phyloP scores from a whole-genome alignment of 2,329 filamentous ascomycete genomes.

The Purpureocillium takamizusanense region DNA sequence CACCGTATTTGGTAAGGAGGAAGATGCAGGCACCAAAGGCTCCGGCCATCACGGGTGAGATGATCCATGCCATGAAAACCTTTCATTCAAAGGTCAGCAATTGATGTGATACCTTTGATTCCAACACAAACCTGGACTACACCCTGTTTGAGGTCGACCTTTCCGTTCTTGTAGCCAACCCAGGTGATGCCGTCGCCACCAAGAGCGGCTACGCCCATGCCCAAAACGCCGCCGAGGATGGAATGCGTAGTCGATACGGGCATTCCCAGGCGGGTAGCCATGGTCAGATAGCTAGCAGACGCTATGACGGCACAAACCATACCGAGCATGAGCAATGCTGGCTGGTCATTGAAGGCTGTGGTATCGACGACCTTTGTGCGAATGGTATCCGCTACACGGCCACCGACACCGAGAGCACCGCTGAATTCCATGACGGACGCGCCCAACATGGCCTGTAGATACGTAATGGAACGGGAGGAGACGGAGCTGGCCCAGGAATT shows the following conservation, averaged over 20 bases:
- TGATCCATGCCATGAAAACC: slow-evolving; percentile 52
- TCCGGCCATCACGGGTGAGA: slow-evolving; percentile 47
- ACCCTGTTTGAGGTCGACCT: slow-evolving; percentile 30
- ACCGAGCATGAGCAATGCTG: slow-evolving; percentile 47
- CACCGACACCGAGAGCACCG: slow-evolving; percentile 52
- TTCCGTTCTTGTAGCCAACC: slow-evolving; percentile 31
- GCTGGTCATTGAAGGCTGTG: slow-evolving; percentile 33
- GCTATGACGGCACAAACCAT: slow-evolving; percentile 47
- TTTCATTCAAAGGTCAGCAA: slow-evolving; percentile 15
- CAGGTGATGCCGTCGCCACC: slow-evolving; percentile 45
- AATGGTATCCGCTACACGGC: slow-evolving; percentile 52
- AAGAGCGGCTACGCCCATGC: slow-evolving; percentile 47
- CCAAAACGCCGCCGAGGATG: slow-evolving; percentile 49
- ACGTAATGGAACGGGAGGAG: slow-evolving; percentile 56
- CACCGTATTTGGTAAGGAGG: slow-evolving; percentile 45
- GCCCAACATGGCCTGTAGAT: slow-evolving; percentile 50
- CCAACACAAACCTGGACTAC: slow-evolving; percentile 35
- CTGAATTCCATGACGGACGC: slow-evolving; percentile 52
- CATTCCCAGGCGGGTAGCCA: slow-evolving; percentile 43
- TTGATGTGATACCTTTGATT: neutral
- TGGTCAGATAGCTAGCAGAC: slow-evolving; percentile 46
- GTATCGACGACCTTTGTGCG: slow-evolving; percentile 49
- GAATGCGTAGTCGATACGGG: slow-evolving; percentile 56
- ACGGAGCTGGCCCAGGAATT: slow-evolving; percentile 71
- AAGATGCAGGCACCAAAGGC: slow-evolving; percentile 46